Evolutionary conservation across 108 stramenopile genomes (phyloP).

Genomic region (Nannochloropsis gaditana): DNA sequence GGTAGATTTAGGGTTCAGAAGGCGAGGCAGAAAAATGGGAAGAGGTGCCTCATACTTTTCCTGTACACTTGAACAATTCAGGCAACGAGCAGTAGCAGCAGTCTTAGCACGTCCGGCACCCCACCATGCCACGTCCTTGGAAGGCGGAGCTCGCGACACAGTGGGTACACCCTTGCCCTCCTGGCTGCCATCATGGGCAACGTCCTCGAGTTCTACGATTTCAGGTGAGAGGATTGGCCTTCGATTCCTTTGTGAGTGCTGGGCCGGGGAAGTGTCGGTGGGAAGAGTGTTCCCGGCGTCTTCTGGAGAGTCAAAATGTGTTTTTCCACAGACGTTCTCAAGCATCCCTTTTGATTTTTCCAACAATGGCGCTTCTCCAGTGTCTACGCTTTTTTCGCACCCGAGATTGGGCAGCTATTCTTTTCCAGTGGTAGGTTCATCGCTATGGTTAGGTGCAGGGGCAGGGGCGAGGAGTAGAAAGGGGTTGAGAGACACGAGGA

Average conservation of each 20-base stretch:
- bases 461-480: neutral
- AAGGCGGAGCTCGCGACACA: neutral
- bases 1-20: neutral
- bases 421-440: neutral
- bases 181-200: conserved; percentile 9
- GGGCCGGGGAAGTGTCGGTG: no score
- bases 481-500: neutral
- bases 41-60: neutral
- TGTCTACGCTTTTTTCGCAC: neutral
- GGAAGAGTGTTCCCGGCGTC: no score
- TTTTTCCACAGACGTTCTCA: neutral
- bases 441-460: neutral
- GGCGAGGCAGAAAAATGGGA: neutral
- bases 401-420: conserved; percentile 1
- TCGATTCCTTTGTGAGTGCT: no score
- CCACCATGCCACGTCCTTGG: neutral
- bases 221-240: neutral
- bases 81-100: neutral
- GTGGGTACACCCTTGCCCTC: neutral
- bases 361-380: neutral
- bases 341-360: neutral
- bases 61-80: neutral
- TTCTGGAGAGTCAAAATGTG: no score
- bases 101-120: neutral
- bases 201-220: conserved; percentile 15